A percentile compares a stretch with the other conserved stretches of the same genome.
Evolutionary conservation across 495 filamentous ascomycete species (phyloP).

Genomic region (Penicillium robsamsonii): DNA sequence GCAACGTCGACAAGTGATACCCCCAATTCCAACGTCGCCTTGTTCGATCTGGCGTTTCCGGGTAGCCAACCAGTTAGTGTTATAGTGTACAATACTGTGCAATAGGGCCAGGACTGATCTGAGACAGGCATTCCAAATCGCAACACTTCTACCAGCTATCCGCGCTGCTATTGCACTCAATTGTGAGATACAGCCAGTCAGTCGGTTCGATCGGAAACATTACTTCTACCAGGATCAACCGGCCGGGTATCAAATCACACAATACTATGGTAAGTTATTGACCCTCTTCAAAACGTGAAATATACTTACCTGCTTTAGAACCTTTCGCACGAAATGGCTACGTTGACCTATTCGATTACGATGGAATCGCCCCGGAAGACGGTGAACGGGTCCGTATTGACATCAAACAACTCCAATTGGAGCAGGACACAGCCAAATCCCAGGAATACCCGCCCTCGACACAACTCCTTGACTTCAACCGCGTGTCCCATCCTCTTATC

Average conservation of each 20-base stretch:
- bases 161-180: conserved; percentile 82
- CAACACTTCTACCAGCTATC: conserved; percentile 81
- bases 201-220: conserved; percentile 92
- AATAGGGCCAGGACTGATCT: conserved; percentile 11
- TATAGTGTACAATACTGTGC: not conserved
- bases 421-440: conserved; percentile 97
- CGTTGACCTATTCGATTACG: conserved; percentile 66
- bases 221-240: conserved; percentile 99
- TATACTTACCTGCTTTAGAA: conserved; percentile 38
- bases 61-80: conserved; percentile 71
- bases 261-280: conserved; percentile 67
- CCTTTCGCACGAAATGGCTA: conserved; percentile 79
- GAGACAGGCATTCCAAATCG: conserved; percentile 66
- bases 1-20: conserved; percentile 62
- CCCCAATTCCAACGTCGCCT: conserved; percentile 82
- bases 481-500: conserved; percentile 83
- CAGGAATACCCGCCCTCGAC: conserved; percentile 67
- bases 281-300: not conserved
- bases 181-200: conserved; percentile 71
- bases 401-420: conserved; percentile 92
- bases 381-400: conserved; percentile 65
- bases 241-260: conserved; percentile 93
- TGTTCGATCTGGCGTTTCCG: conserved; percentile 87
- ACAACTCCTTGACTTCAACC: conserved; percentile 91
- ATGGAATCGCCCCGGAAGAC: conserved; percentile 73